Evolutionary conservation across 805 yeast species (phyloP).

Genomic region (Ogataea degrootiae): DNA sequence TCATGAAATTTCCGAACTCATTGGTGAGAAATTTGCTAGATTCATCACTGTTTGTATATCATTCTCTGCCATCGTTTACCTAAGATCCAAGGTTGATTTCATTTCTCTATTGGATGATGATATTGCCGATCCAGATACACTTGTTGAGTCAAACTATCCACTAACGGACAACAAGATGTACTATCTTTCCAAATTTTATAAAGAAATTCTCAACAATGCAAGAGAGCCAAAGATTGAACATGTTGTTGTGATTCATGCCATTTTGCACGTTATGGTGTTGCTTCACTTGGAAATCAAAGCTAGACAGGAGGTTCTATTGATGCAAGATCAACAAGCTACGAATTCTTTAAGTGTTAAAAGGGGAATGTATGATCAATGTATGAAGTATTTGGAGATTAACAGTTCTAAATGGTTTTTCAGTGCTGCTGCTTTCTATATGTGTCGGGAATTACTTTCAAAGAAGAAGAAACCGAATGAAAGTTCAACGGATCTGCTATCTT

Average conservation of each 20-base stretch:
- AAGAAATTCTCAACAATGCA: conserved; percentile 10
- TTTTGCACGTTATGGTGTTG: conserved; percentile 26
- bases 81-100: conserved; percentile 27
- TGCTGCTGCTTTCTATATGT: conserved; percentile 25
- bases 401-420: conserved; percentile 28
- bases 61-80: conserved; percentile 21
- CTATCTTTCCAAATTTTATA: conserved; percentile 14
- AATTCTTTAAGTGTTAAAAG: conserved; percentile 11
- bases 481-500: conserved; percentile 11
- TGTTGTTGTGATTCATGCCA: conserved; percentile 23
- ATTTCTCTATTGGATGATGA: conserved; percentile 23
- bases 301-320: conserved; percentile 10
- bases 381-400: conserved; percentile 15
- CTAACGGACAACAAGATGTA: conserved; percentile 17
- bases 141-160: conserved; percentile 12
- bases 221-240: conserved; percentile 20
- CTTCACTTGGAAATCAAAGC: conserved; percentile 25
- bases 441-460: conserved; percentile 13
- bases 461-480: conserved; percentile 3
- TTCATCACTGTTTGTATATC: conserved; percentile 17
- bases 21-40: conserved; percentile 11
- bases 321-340: background rate
- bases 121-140: background rate
- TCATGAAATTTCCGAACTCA: background rate
- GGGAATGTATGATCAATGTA: conserved; percentile 11